These are phyloP conservation scores for Diacronema lutheri DNA, from an alignment of 78 protist species.

Conservation along the genomic window DNA sequence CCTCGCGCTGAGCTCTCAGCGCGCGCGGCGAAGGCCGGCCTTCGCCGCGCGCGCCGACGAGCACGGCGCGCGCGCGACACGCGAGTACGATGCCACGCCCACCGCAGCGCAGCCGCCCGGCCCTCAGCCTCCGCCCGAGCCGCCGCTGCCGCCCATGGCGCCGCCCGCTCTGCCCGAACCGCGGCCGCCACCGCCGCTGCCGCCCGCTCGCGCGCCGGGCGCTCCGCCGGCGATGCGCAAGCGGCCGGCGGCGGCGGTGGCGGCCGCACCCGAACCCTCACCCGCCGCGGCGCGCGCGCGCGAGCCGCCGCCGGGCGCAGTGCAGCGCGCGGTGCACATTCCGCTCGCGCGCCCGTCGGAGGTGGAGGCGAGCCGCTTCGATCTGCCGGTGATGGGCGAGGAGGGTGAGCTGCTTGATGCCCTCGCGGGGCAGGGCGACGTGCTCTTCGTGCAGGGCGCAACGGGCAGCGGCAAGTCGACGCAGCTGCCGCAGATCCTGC, in stretches of 20 bases:
- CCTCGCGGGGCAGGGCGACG: slow-evolving; percentile 61
- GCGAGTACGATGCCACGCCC: no score
- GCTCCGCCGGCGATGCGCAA: neutral
- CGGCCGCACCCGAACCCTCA: neutral
- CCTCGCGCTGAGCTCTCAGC: no score
- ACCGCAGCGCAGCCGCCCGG: no score
- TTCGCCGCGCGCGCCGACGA: no score
- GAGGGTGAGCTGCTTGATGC: slow-evolving; percentile 85
- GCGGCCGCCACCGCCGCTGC: no score
- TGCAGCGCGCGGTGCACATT: neutral
- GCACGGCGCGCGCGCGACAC: no score
- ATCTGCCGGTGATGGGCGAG: slow-evolving; percentile 69
- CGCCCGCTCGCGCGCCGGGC: neutral
- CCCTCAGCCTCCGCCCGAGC: no score
- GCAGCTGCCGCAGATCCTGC: slow-evolving; percentile 90
- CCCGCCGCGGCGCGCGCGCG: neutral
- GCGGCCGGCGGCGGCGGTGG: neutral
- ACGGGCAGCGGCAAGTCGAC: slow-evolving; percentile 95
- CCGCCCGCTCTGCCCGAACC: no score
- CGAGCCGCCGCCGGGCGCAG: neutral
- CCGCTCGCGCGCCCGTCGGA: slow-evolving; percentile 28
- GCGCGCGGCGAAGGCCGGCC: no score
- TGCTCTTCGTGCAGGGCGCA: slow-evolving; percentile 77
- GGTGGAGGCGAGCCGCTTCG: neutral
- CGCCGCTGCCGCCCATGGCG: no score